These are phyloP conservation scores for Hordeum marinum DNA, from an alignment of 176 grass and related monocot species.

Conservation along the genomic window DNA sequence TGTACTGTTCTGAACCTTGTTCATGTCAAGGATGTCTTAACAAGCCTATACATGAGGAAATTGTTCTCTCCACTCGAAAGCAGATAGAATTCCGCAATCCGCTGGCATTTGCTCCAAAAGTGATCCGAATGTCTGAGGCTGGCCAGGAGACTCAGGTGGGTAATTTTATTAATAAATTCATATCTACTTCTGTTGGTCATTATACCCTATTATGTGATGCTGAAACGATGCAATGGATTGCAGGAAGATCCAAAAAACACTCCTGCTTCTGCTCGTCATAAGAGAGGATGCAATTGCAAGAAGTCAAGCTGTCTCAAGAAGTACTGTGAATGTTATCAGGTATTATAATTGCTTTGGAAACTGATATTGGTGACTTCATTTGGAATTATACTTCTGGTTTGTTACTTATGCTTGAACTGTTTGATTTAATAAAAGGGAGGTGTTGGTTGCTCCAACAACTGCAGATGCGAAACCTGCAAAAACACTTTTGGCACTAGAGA, in stretches of 20 bases:
- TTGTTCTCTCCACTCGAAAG: slow-evolving; percentile 87
- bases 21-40: slow-evolving; percentile 93
- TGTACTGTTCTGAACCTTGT: slow-evolving; percentile 98
- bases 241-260: slow-evolving; percentile 90
- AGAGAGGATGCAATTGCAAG: slow-evolving; percentile 99
- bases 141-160: slow-evolving; percentile 61
- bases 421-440: slow-evolving; percentile 61
- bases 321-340: slow-evolving; percentile 96
- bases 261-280: slow-evolving; percentile 94
- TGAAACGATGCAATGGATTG: slow-evolving; percentile 25
- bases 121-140: slow-evolving; percentile 71
- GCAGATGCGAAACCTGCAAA: slow-evolving; percentile 96
- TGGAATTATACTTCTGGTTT: slow-evolving; percentile 4
- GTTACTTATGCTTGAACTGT: slow-evolving; percentile 23
- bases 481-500: slow-evolving; percentile 93
- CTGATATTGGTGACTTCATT: slow-evolving; percentile 4
- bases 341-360: slow-evolving; percentile 29
- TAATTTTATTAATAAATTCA: not conserved
- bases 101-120: slow-evolving; percentile 80
- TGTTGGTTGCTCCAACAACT: slow-evolving; percentile 89
- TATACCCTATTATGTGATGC: not conserved
- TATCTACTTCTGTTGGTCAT: not conserved
- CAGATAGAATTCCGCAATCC: slow-evolving; percentile 97
- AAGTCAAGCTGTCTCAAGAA: slow-evolving; percentile 98
- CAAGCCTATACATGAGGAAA: slow-evolving; percentile 97